Conservation (phyloP, 2,329 filamentous ascomycete species). For the Fusarium camptoceras region DNA sequence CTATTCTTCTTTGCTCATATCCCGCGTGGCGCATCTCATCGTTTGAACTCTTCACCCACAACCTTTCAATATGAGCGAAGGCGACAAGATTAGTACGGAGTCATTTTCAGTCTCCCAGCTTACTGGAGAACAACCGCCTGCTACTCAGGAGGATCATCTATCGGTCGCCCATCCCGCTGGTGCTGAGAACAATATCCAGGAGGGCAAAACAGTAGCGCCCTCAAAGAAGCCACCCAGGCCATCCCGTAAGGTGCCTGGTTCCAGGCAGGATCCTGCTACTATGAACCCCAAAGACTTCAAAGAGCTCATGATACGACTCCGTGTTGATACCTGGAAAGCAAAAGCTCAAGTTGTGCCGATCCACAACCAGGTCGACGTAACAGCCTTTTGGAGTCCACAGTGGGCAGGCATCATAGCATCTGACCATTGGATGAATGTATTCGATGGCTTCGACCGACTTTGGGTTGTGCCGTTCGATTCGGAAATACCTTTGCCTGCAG, state of each 20-base stretch:
- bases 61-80: conserved; percentile 11
- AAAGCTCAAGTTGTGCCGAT: conserved; percentile 36
- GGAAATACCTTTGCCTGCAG: conserved; percentile 19
- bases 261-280: not conserved
- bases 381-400: conserved; percentile 37
- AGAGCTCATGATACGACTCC: conserved; percentile 34
- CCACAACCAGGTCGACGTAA: conserved; percentile 33
- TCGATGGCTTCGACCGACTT: conserved; percentile 41
- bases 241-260: not conserved
- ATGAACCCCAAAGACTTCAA: conserved; percentile 22
- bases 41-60: not conserved
- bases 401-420: conserved; percentile 8
- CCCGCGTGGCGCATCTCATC: not conserved
- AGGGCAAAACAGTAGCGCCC: not conserved
- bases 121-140: not conserved
- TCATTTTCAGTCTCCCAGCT: not conserved
- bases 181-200: not conserved
- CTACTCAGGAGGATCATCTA: not conserved
- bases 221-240: conserved; percentile 2
- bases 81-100: not conserved
- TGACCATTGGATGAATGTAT: conserved; percentile 28
- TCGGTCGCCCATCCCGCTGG: not conserved
- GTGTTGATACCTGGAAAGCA: conserved; percentile 36
- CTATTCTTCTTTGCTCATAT: not conserved
- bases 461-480: conserved; percentile 41